These are phyloP conservation scores for Thermothelomyces thermophilus DNA, from an alignment of 2,329 filamentous ascomycete species.

Conservation along the genomic window DNA sequence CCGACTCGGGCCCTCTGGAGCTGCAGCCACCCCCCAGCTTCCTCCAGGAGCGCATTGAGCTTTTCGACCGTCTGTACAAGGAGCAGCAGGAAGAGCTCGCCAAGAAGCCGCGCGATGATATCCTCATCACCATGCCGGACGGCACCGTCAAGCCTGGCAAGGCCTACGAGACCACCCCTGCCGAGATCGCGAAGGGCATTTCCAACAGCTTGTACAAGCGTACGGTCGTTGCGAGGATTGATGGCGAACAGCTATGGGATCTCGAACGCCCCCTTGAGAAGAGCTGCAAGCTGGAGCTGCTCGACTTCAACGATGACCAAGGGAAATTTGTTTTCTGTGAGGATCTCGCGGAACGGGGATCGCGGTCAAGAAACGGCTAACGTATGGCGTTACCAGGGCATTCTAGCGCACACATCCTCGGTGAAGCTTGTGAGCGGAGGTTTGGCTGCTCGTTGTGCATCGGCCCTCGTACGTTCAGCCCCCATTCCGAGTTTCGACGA, in stretches of 20 bases:
- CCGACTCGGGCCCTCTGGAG: constrained; percentile 40
- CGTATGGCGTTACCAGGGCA: constrained; percentile 44
- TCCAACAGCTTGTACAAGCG: constrained; percentile 80
- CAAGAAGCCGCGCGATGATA: constrained; percentile 63
- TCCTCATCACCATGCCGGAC: constrained; percentile 66
- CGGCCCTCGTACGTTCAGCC: constrained; percentile 54
- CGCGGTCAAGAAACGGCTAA: not conserved
- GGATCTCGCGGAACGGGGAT: not conserved
- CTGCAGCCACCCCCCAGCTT: constrained; percentile 60
- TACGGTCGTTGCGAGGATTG: constrained; percentile 78
- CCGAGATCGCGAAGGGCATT: constrained; percentile 68
- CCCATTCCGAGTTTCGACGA: not conserved
- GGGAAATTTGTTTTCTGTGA: constrained; percentile 88
- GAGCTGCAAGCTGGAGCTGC: constrained; percentile 75
- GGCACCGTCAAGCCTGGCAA: constrained; percentile 67
- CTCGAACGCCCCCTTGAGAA: constrained; percentile 82
- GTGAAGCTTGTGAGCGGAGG: constrained; percentile 83
- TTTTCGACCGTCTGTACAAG: constrained; percentile 86
- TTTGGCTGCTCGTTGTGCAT: constrained; percentile 78
- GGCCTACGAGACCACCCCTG: constrained; percentile 88
- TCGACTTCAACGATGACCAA: constrained; percentile 67
- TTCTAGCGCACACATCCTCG: constrained; percentile 90
- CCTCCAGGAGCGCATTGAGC: constrained; percentile 72
- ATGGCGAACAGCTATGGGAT: constrained; percentile 85
- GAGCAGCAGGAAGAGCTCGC: constrained; percentile 72